Percentiles rank a stretch among this genome's conserved stretches.
phyloP scores from a whole-genome alignment of 768 basidiomycete species.

The Tulasnella sp. region DNA sequence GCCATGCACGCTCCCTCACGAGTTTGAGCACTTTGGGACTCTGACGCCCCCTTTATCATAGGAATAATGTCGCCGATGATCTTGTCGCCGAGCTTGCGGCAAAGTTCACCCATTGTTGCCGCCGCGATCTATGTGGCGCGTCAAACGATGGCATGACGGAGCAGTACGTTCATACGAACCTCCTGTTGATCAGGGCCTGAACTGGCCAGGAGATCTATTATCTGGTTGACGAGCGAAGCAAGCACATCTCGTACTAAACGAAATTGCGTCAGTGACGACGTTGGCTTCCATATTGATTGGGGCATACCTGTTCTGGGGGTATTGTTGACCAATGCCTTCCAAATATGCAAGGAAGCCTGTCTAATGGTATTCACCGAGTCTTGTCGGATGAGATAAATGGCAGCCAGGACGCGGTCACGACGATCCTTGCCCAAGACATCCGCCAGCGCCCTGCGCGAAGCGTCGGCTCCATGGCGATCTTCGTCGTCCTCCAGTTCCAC shows the following conservation, averaged over 20 bases:
- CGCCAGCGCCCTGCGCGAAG: constrained; percentile 71
- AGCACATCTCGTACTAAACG: constrained; percentile 75
- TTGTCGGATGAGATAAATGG: constrained; percentile 86
- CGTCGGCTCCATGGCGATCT: constrained; percentile 51
- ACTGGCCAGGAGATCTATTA: constrained; percentile 66
- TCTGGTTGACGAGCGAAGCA: constrained; percentile 67
- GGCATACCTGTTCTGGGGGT: constrained; percentile 74
- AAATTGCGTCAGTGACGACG: constrained; percentile 10
- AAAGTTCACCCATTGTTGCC: constrained; percentile 77
- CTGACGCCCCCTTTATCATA: constrained; percentile 50
- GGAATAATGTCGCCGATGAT: constrained; percentile 74
- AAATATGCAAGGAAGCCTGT: constrained; percentile 86
- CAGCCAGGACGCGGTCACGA: constrained; percentile 81
- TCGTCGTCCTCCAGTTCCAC: constrained; percentile 50
- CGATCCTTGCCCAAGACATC: constrained; percentile 83
- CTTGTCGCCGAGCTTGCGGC: constrained; percentile 90
- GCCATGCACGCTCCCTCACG: constrained; percentile 78
- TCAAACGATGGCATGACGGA: not conserved
- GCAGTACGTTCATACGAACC: constrained; percentile 32
- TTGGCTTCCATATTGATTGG: not conserved
- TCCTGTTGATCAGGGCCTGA: constrained; percentile 82
- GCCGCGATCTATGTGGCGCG: constrained; percentile 55
- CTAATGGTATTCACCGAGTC: constrained; percentile 84
- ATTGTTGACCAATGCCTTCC: constrained; percentile 96
- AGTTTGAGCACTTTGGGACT: constrained; percentile 53